These are phyloP conservation scores for Phlebiopsis flavidoalba DNA, from an alignment of 768 basidiomycete genomes.

Conservation along the genomic window DNA sequence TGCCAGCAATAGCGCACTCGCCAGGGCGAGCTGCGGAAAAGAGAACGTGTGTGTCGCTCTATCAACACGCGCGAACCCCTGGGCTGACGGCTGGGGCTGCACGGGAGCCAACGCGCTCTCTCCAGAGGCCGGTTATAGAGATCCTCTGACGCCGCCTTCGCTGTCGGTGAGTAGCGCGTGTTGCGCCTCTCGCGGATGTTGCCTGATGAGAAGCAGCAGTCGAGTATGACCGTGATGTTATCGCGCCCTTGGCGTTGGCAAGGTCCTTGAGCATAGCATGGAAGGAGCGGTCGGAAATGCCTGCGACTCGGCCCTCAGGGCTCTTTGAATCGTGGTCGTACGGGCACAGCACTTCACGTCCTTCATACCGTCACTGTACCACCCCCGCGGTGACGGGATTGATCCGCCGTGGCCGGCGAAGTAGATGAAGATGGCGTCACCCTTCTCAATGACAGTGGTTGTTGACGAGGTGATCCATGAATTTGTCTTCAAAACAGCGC, in stretches of 20 bases:
- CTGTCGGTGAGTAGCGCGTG: slow-evolving; percentile 57
- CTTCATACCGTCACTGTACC: slow-evolving; percentile 43
- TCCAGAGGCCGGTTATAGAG: slow-evolving; percentile 54
- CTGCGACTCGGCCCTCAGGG: slow-evolving; percentile 44
- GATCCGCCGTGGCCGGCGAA: slow-evolving; percentile 73
- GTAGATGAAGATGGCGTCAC: slow-evolving; percentile 63
- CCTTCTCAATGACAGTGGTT: slow-evolving; percentile 53
- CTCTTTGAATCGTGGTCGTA: slow-evolving; percentile 57
- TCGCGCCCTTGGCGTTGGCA: slow-evolving; percentile 50
- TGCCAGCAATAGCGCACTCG: slow-evolving; percentile 54
- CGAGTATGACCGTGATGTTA: slow-evolving; percentile 65
- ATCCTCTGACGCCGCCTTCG: slow-evolving; percentile 49
- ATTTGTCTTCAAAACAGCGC: slow-evolving; percentile 53
- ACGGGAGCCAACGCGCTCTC: slow-evolving; percentile 42
- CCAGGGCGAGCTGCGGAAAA: slow-evolving; percentile 54
- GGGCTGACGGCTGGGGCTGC: slow-evolving; percentile 28
- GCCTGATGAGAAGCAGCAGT: slow-evolving; percentile 54
- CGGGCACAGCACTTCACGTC: slow-evolving; percentile 59
- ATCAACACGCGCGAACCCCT: slow-evolving; percentile 41
- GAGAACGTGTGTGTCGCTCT: slow-evolving; percentile 42
- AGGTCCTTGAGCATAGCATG: slow-evolving; percentile 57
- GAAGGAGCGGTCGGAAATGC: slow-evolving; percentile 65
- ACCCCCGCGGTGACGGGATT: slow-evolving; percentile 50
- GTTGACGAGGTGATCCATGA: slow-evolving; percentile 58
- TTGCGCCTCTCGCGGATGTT: slow-evolving; percentile 36